Evolutionary conservation across 1,284 basidiomycete species (phyloP), one percentile per base, ranked within the genome.

Genomic region (Pyrrhoderma noxium): DNA sequence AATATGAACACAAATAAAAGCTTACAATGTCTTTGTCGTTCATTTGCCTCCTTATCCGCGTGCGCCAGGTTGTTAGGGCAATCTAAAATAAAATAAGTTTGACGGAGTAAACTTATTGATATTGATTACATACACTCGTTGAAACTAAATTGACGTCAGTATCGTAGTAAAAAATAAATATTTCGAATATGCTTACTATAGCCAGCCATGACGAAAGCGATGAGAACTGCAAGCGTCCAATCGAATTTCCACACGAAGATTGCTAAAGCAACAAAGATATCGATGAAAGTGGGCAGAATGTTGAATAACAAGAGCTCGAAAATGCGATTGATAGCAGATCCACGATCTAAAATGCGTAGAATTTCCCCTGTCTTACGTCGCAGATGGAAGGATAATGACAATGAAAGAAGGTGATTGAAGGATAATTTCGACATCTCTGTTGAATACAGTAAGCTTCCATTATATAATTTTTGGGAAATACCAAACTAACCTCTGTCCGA

Each of bases 351-450:
- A 55, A 82, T 82, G n/a, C 80, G 70, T 13, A 83, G 68, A 13
- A 83, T 70, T 60, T 84, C 81, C 27, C 80, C 81, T 2, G 80
- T 83, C 67, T 81, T 80, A 55, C 79, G 77, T 56, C 77, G 78
- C 9, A 80, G 84, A 66, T 93, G 86, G 77, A 88, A 94, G n/a
- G 84, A 78, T 59, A 93, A 82, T 8, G 85, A 88, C 19, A 95
- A 77, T 56, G 87, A 86, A 13, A 93, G 72, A 8, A 92, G 66
- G 59, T 90, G 89, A 54, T 89, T 80, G 64, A 86, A 88, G 3
- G 85, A 83, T 51, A 90, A 70, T 59, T 83, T 77, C 0, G 84
- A 85, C 81, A 93, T 88, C 64, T 85, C 79, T 84, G 55, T 11
- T 40, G 5, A 22, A 27, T 27, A 56, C 45, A 34, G 56, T 44